A percentile compares a stretch with the other conserved stretches of the same genome.
Evolutionary conservation across 257 asterid genomes (phyloP).

Genomic region (Solanum rostratum): DNA sequence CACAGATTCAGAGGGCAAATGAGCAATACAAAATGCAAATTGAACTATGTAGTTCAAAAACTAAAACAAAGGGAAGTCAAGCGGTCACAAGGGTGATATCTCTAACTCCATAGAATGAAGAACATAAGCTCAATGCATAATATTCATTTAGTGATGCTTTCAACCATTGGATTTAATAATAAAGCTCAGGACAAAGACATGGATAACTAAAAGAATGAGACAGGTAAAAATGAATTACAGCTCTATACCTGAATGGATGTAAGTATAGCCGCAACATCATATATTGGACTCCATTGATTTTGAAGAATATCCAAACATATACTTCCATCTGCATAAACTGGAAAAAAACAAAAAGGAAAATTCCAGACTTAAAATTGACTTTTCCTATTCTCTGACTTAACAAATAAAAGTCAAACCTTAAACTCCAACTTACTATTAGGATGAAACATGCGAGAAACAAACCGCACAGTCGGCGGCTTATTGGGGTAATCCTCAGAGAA

Average conservation of each 20-base stretch:
- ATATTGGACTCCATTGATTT: conserved; percentile 94
- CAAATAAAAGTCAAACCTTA: not conserved
- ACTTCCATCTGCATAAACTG: conserved; percentile 97
- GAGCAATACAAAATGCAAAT: not conserved
- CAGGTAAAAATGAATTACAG: not conserved
- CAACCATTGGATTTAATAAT: not conserved
- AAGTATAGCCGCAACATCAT: conserved; percentile 88
- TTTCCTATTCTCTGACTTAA: not conserved
- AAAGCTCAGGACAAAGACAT: not conserved
- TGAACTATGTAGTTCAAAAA: not conserved
- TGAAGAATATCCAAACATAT: conserved; percentile 93
- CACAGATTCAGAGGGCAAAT: not conserved
- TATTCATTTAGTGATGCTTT: not conserved
- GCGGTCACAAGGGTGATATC: not conserved
- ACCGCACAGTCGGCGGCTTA: conserved; percentile 78
- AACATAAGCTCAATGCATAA: not conserved
- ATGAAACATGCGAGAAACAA: conserved; percentile 81
- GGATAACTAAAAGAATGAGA: not conserved
- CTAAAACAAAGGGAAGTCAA: not conserved
- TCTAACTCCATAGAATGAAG: not conserved
- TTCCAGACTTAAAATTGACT: conserved; percentile 1
- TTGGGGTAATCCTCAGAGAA: conserved; percentile 71
- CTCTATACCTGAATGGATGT: conserved; percentile 73
- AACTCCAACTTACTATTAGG: conserved; percentile 58
- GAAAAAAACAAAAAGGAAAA: conserved; percentile 3